These are phyloP conservation scores for Gracilaria vermiculophylla DNA, from an alignment of 23 red algal species.

Conservation along the genomic window DNA sequence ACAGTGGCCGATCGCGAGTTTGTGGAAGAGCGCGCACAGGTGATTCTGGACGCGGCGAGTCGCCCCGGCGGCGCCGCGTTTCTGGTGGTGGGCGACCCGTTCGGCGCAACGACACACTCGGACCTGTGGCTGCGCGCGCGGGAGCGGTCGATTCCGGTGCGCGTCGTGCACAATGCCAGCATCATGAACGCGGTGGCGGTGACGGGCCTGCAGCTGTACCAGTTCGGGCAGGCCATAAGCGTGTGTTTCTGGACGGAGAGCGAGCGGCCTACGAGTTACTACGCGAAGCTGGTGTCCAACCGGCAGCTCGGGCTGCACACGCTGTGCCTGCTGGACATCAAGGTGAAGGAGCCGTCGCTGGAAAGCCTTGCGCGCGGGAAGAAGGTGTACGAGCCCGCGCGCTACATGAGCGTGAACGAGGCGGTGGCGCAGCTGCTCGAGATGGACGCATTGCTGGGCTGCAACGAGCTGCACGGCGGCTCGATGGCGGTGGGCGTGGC, in stretches of 20 bases:
- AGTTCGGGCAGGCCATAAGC: conserved; percentile 87
- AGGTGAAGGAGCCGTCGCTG: conserved; percentile 87
- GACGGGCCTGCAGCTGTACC: conserved; percentile 95
- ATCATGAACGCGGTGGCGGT: conserved; percentile 92
- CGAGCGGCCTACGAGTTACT: conserved; percentile 85
- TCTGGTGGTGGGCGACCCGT: conserved; percentile 94
- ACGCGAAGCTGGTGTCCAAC: conserved; percentile 77
- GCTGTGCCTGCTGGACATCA: conserved; percentile 94
- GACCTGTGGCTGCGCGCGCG: conserved; percentile 88
- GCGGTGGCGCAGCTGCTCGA: conserved; percentile 89
- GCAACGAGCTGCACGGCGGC: background rate
- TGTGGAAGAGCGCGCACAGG: conserved; percentile 79
- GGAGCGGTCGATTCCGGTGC: conserved; percentile 55
- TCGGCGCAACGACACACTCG: conserved; percentile 94
- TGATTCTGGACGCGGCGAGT: conserved; percentile 58
- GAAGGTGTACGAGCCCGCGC: conserved; percentile 83
- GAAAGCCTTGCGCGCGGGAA: conserved; percentile 90
- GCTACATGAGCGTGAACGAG: conserved; percentile 88
- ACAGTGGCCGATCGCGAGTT: conserved; percentile 91
- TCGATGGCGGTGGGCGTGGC: conserved; percentile 72
- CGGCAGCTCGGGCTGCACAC: conserved; percentile 80
- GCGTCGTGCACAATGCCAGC: conserved; percentile 86
- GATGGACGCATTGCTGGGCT: conserved; percentile 23
- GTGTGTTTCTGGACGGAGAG: conserved; percentile 83
- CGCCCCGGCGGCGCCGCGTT: conserved; percentile 81